These are phyloP conservation scores for Wickerhamiella domercqiae DNA, from an alignment of 805 yeast genomes.

Conservation along the genomic window DNA sequence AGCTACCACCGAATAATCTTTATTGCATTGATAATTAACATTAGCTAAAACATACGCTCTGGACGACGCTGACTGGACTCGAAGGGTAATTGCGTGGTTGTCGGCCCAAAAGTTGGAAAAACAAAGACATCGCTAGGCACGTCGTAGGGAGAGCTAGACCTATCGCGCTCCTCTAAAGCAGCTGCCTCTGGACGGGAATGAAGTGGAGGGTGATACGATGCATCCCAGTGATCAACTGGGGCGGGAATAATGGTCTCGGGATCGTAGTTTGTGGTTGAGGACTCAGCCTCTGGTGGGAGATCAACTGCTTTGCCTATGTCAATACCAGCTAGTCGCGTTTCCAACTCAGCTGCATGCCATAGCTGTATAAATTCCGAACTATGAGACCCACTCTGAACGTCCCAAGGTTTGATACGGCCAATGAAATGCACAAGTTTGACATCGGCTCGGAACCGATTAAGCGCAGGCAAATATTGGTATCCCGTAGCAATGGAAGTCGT, in stretches of 20 bases:
- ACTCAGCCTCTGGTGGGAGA: slow-evolving; percentile 2
- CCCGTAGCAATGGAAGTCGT: slow-evolving; percentile 44
- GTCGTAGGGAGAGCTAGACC: slow-evolving; percentile 2
- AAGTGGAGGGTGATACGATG: slow-evolving; percentile 15
- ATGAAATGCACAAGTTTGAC: slow-evolving; percentile 29
- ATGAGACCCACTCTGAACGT: background rate
- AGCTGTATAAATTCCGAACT: slow-evolving; percentile 2
- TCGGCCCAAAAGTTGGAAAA: slow-evolving; percentile 14
- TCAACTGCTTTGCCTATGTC: background rate
- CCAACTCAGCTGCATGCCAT: slow-evolving; percentile 6
- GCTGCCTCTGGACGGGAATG: slow-evolving; percentile 11
- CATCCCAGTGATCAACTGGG: slow-evolving; percentile 16
- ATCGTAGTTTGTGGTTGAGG: slow-evolving; percentile 2
- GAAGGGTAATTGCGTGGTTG: slow-evolving; percentile 15
- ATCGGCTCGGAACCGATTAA: slow-evolving; percentile 32
- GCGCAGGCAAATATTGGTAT: slow-evolving; percentile 65
- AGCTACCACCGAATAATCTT: too few relatives aligned
- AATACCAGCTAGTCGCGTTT: background rate
- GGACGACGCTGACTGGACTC: slow-evolving; percentile 7
- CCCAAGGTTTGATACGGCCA: slow-evolving; percentile 29
- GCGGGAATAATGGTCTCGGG: slow-evolving; percentile 9
- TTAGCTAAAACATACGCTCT: slow-evolving; percentile 10
- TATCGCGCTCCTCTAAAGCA: background rate
- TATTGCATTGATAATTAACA: too few relatives aligned
- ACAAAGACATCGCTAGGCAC: slow-evolving; percentile 6